Evolutionary conservation across 225 moss, liverwort and hornwort species (phyloP), one percentile per base, ranked within the genome.

Genomic region (Bryum argenteum): DNA sequence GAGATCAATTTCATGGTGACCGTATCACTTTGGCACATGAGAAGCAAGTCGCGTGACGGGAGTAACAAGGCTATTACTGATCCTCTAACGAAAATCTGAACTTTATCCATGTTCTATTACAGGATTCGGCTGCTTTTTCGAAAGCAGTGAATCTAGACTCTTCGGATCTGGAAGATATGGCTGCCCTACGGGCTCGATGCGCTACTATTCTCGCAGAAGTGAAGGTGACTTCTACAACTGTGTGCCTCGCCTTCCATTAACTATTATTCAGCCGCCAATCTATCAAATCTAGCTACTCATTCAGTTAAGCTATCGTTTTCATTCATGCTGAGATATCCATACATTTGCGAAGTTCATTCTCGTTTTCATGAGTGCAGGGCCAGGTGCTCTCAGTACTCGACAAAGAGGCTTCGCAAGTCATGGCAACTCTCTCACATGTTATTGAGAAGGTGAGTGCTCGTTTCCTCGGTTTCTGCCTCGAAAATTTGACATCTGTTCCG

Each of bases 361-460:
- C 37, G 18, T 63, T 62, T 71, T 42, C 69, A 33, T 54, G 58
- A 48, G 26, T 80, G 80, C 96, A 96, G 96, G 87, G 89, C 63
- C 96, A 90, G 84, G 93, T 96, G 48, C 87, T 93, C 48, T 79
- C 88, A 16, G 79, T 96, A 24, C 87, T 96, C 58, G 90, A 96
- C 73, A 89, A 93, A 64, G 87, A 93, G 72, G 91, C 96, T 76
- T 89, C 82, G 33, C 84, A 87, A 75, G 88, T 91, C 41, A 82
- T 93, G 75, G 85, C 85, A 65, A 85, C 96, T 3, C 87, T 96
- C 56, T 85, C 91, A 18, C 78, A 83, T 61, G 88, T 93, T 50
- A 88, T 88, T 62, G 91, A 93, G 53, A 88, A 96, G 91, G 96
- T 93, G 57, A 79, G 24, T 65, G 56, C 44, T 65, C 52, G 26